A percentile compares a stretch with the other conserved stretches of the same genome.
These are phyloP conservation scores for Lodderomyces jiufengensis DNA, from an alignment of 1,139 yeast genomes.

Conservation along the genomic window DNA sequence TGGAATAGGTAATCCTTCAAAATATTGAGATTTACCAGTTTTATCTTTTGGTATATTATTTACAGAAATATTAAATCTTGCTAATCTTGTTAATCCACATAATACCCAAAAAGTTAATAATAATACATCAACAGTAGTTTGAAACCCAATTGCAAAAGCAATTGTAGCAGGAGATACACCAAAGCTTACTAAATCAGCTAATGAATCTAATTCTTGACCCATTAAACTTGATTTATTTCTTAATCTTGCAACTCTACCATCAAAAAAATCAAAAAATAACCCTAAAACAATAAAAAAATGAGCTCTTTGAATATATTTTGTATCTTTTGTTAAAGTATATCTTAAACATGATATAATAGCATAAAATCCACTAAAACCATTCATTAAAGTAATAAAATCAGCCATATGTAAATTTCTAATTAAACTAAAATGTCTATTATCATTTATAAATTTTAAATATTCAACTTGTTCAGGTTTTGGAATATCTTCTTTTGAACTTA, in stretches of 20 bases:
- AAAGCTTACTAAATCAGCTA: slow-evolving; percentile 90
- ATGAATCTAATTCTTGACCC: slow-evolving; percentile 96
- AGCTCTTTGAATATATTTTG: slow-evolving; percentile 81
- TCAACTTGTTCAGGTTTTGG: slow-evolving; percentile 71
- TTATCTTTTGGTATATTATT: slow-evolving; percentile 88
- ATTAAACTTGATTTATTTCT: slow-evolving; percentile 87
- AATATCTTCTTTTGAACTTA: slow-evolving; percentile 38
- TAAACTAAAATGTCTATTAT: slow-evolving; percentile 74
- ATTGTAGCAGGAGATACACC: slow-evolving; percentile 93
- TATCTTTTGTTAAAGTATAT: slow-evolving; percentile 63
- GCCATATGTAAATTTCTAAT: slow-evolving; percentile 87
- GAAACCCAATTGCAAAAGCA: slow-evolving; percentile 89
- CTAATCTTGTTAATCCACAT: slow-evolving; percentile 90
- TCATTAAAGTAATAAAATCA: slow-evolving; percentile 87
- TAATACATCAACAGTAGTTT: slow-evolving; percentile 75
- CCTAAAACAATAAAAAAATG: slow-evolving; percentile 86
- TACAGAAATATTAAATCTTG: slow-evolving; percentile 92
- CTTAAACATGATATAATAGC: slow-evolving; percentile 83
- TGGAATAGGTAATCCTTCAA: slow-evolving; percentile 97
- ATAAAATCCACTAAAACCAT: slow-evolving; percentile 88
- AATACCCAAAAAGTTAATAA: slow-evolving; percentile 80
- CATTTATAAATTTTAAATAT: slow-evolving; percentile 73
- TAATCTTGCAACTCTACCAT: slow-evolving; percentile 94
- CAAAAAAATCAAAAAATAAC: slow-evolving; percentile 90
- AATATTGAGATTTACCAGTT: slow-evolving; percentile 73